Conservation (phyloP, 495 filamentous ascomycete genomes). For the Talaromyces liani region DNA sequence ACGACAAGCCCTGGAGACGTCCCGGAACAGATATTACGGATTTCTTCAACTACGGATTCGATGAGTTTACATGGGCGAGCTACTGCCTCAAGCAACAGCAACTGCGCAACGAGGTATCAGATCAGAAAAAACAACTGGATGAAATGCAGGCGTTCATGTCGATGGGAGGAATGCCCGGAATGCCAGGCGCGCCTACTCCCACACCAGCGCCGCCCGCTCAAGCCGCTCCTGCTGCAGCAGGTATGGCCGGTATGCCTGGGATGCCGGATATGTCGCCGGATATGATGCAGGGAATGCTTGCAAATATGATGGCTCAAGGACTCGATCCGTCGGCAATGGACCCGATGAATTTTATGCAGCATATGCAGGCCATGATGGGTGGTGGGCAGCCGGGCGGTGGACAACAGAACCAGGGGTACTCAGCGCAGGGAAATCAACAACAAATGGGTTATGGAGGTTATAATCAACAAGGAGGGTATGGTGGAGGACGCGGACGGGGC, state of each 20-base stretch:
- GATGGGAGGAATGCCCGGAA: conserved; percentile 66
- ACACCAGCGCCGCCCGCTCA: conserved; percentile 23
- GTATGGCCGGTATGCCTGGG: conserved; percentile 51
- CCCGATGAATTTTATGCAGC: conserved; percentile 47
- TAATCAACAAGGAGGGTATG: conserved; percentile 34
- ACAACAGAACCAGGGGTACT: conserved; percentile 29
- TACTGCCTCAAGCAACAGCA: conserved; percentile 86
- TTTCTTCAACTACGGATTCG: conserved; percentile 99
- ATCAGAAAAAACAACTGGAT: conserved; percentile 79
- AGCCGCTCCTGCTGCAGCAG: conserved; percentile 23
- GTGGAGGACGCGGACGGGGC: conserved; percentile 37
- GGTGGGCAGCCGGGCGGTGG: conserved; percentile 31
- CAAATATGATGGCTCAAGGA: conserved; percentile 74
- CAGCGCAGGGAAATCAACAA: conserved; percentile 34
- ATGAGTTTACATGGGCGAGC: conserved; percentile 96
- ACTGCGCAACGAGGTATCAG: conserved; percentile 61
- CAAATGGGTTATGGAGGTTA: conserved; percentile 47
- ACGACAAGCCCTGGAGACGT: conserved; percentile 91
- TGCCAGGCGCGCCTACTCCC: conserved; percentile 51
- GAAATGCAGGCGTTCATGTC: conserved; percentile 79
- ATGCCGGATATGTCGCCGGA: conserved; percentile 68
- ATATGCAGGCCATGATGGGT: conserved; percentile 45
- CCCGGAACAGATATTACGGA: conserved; percentile 93
- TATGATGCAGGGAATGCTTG: conserved; percentile 74
- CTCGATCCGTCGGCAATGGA: conserved; percentile 78